Evolutionary conservation across 257 asterid genomes (phyloP).

Genomic region (Leptodermis oblonga): DNA sequence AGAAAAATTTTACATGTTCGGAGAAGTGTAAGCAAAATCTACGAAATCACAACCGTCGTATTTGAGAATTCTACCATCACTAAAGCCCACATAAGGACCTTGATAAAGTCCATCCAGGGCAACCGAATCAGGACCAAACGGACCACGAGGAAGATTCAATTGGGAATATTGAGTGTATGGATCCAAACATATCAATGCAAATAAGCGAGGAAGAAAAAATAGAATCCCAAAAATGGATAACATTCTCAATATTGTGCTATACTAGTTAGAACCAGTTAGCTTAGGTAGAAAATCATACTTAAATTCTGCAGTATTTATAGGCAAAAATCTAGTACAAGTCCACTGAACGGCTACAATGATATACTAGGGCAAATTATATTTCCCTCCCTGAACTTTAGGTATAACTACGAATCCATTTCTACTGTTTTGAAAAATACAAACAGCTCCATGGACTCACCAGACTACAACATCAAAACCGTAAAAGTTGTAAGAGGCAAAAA

Average conservation of each 20-base stretch:
- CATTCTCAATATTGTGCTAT: not conserved
- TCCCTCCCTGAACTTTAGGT: no score
- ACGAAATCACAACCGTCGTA: slow-evolving; percentile 23
- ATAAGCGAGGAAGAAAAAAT: slow-evolving; percentile 9
- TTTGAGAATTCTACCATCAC: slow-evolving; percentile 50
- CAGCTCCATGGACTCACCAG: no score
- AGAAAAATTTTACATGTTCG: slow-evolving; percentile 28
- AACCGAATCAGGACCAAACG: slow-evolving; percentile 29
- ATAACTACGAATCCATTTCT: no score
- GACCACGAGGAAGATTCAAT: slow-evolving; percentile 14
- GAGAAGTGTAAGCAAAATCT: slow-evolving; percentile 42
- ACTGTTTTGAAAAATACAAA: no score
- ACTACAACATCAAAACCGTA: no score
- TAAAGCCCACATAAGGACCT: slow-evolving; percentile 45
- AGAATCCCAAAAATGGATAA: slow-evolving; percentile 2
- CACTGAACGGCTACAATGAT: no score
- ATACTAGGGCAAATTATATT: no score
- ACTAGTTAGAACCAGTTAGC: not conserved
- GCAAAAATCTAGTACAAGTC: no score
- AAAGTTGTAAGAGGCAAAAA: no score
- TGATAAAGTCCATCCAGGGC: slow-evolving; percentile 25
- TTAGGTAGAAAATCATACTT: not conserved
- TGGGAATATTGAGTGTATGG: slow-evolving; percentile 5
- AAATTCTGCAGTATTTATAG: not conserved
- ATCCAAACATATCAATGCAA: not conserved